phyloP scores from a whole-genome alignment of 2,329 filamentous ascomycete genomes.

The Blastomyces silverae region DNA sequence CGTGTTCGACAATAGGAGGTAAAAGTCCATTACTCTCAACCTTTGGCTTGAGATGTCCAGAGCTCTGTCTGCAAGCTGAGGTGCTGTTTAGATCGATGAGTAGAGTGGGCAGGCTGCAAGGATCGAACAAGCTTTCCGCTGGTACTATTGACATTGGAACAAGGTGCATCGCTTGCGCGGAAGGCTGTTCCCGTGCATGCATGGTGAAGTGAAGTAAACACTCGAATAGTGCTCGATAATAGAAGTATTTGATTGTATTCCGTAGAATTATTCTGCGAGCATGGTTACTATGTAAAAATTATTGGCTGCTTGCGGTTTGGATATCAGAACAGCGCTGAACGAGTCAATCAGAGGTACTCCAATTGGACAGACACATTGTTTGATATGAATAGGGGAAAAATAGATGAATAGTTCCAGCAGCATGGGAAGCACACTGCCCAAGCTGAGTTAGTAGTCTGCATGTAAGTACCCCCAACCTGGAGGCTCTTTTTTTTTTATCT shows the following conservation, averaged over 20 bases:
- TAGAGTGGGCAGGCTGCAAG: neutral
- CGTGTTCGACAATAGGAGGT: conserved; percentile 18
- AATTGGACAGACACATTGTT: no score
- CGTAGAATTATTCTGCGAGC: neutral
- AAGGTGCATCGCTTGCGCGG: neutral
- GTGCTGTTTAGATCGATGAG: neutral
- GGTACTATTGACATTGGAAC: neutral
- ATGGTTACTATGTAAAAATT: neutral
- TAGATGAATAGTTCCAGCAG: no score
- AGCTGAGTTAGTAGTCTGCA: no score
- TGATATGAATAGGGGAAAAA: no score
- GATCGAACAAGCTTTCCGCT: neutral
- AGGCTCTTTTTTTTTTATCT: no score
- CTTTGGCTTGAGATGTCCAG: neutral
- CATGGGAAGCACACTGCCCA: no score
- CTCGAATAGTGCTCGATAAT: neutral
- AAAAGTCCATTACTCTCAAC: conserved; percentile 19
- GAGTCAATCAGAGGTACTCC: neutral
- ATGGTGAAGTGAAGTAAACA: neutral
- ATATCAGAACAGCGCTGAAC: neutral
- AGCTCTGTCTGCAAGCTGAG: neutral
- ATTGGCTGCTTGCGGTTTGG: neutral
- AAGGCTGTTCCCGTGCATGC: neutral
- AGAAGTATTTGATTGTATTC: neutral
- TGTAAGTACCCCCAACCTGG: no score